Evolutionary conservation across 1,139 yeast species (phyloP), one percentile per base, ranked within the genome.

Genomic region (Geotrichum aggregatum): DNA sequence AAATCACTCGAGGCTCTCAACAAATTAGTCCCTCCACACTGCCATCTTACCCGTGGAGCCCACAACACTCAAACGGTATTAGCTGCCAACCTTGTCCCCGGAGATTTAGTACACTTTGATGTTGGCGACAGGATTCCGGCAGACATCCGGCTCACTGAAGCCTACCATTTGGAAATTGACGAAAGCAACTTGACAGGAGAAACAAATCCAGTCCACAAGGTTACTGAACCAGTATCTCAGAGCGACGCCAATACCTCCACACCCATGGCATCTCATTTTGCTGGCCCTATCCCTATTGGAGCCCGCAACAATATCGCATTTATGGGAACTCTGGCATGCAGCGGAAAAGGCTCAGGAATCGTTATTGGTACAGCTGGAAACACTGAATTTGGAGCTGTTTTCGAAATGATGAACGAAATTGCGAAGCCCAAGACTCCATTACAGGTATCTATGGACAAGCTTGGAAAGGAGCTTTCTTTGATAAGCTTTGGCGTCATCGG

Each of bases 121-220:
- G 92, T 88, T 53, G 98, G 98, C 61, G 98, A 92, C 69, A 77
- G 96, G 59, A 84, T 92, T 52, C 98, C 98, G 1, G 98, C 98
- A 0, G 98, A 92, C 69, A 72, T 91, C 42, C 78, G 98, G 63
- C 75, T 92, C 54, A 77, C 83, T 2, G 84, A 84, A 56, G 81
- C 95, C 1, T 84, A 80, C 21, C 92, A 88, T 63, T 75, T 92
- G 59, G 73, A 84, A 31, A 82, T 92, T 55, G 98, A 91, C 70
- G 98, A 92, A 70, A 83, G 94, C 69, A 88, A 88, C 66, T 76
- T 92, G 61, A 92, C 98, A 1, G 98, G 98, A 54, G 98, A 92
- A 70, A 87, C 87, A 49, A 78, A 82, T 48, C 96, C 98, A 0
- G 94, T 87, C 6, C 76, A 76, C 59, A 92, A 92, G 63, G 64